Evolutionary conservation across 202 grass and related monocot genomes (phyloP).

Genomic region (Setaria viridis): DNA sequence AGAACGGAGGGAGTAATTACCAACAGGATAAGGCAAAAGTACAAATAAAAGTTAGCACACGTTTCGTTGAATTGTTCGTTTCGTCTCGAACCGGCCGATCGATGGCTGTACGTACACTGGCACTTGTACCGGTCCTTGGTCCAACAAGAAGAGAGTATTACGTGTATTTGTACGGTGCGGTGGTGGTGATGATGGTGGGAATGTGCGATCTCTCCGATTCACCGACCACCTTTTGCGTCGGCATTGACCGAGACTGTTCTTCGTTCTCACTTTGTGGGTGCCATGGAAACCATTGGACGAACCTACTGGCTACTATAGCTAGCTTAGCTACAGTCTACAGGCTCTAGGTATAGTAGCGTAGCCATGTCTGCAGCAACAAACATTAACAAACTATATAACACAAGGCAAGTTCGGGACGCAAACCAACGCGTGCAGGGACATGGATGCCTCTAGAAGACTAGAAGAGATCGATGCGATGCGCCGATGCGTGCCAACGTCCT

Average conservation of each 20-base stretch:
- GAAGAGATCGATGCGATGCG: neutral
- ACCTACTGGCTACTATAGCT: neutral
- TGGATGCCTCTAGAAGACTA: constrained; percentile 8
- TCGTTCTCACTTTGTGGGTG: constrained; percentile 39
- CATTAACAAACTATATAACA: neutral
- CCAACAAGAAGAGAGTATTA: neutral
- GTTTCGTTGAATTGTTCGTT: neutral
- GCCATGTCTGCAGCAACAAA: constrained; percentile 33
- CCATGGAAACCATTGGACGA: constrained; percentile 46
- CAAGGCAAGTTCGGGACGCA: constrained; percentile 16
- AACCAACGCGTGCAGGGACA: neutral
- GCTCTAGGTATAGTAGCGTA: neutral
- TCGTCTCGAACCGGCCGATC: neutral
- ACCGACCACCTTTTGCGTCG: constrained; percentile 26
- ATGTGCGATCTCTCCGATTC: constrained; percentile 51
- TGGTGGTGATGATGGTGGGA: constrained; percentile 1
- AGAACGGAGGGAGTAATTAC: no score
- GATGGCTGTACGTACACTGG: no score
- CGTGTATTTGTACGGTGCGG: neutral
- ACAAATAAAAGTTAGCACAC: neutral
- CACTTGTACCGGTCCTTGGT: neutral
- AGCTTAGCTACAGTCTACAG: neutral
- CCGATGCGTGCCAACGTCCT: neutral
- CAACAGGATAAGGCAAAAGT: neutral
- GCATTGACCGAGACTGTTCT: neutral